A percentile compares a stretch with the other conserved stretches of the same genome.
phyloP scores from a whole-genome alignment of 2,329 filamentous ascomycete genomes.

The Fusarium kyushuense region DNA sequence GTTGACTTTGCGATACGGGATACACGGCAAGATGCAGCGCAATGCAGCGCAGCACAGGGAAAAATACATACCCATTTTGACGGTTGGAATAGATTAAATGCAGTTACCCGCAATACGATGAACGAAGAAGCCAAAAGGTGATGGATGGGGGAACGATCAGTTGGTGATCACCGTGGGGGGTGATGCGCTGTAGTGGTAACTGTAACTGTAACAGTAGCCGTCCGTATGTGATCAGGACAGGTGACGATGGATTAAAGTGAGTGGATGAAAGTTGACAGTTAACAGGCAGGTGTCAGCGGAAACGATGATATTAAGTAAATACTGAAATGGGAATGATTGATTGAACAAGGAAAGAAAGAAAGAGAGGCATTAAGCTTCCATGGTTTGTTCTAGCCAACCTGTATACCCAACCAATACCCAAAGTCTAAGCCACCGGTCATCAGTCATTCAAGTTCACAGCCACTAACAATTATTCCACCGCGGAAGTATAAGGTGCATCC shows the following conservation, averaged over 20 bases:
- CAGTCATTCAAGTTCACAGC: slow-evolving; percentile 7
- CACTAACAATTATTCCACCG: slow-evolving; percentile 11
- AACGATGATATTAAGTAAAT: slow-evolving; percentile 42
- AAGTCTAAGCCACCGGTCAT: slow-evolving; percentile 31
- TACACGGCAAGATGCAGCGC: slow-evolving; percentile 23
- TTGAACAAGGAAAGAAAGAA: not conserved
- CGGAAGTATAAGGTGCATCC: slow-evolving; percentile 7
- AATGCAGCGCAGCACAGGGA: slow-evolving; percentile 2
- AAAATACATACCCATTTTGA: slow-evolving; percentile 44
- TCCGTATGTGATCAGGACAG: not conserved
- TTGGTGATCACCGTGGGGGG: slow-evolving; percentile 27
- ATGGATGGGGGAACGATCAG: slow-evolving; percentile 18
- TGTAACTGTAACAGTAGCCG: not conserved
- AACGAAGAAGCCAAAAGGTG: slow-evolving; percentile 16
- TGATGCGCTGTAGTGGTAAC: not conserved
- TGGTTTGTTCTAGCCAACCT: slow-evolving; percentile 30
- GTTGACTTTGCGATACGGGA: slow-evolving; percentile 14
- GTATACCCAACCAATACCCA: slow-evolving; percentile 18
- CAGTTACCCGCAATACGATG: slow-evolving; percentile 21
- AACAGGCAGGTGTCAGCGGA: slow-evolving; percentile 11
- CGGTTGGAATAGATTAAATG: slow-evolving; percentile 10
- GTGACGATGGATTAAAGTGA: slow-evolving; percentile 26
- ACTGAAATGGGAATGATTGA: slow-evolving; percentile 5
- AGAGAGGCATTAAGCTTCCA: slow-evolving; percentile 28
- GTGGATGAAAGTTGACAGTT: slow-evolving; percentile 19